Percentiles rank a stretch among this genome's conserved stretches.
Conservation (phyloP, 2,329 filamentous ascomycete genomes). For the Verticillium tricorpus region DNA sequence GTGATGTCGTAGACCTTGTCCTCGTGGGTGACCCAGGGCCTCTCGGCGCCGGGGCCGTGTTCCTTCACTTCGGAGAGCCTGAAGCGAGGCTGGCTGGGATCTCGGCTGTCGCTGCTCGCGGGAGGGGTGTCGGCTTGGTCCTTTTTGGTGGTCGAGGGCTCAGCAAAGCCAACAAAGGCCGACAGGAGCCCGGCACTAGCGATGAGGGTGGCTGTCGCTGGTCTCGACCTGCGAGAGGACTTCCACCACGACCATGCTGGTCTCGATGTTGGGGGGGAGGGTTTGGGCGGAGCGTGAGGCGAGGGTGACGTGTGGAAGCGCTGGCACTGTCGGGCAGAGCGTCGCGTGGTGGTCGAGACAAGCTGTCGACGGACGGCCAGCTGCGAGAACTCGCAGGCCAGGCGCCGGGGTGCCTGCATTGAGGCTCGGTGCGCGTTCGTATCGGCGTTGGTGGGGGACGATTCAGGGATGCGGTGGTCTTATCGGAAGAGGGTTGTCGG, state of each 20-base stretch:
- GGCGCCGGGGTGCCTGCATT: conserved; percentile 12
- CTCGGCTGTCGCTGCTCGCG: conserved; percentile 21
- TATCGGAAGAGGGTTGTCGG: not conserved
- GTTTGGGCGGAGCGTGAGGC: not conserved
- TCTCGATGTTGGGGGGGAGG: not conserved
- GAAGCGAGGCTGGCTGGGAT: conserved; percentile 41
- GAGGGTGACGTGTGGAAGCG: not conserved
- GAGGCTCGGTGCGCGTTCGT: not conserved
- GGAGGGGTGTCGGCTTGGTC: conserved; percentile 8
- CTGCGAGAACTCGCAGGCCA: conserved; percentile 10
- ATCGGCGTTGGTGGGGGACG: not conserved
- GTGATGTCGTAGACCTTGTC: conserved; percentile 68
- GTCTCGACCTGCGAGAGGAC: conserved; percentile 3
- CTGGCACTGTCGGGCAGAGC: not conserved
- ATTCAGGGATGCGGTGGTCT: not conserved
- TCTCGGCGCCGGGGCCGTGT: conserved; percentile 45
- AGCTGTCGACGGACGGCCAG: conserved; percentile 1
- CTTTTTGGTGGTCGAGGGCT: not conserved
- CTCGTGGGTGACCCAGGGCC: conserved; percentile 60
- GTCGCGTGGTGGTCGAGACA: not conserved
- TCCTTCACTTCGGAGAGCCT: conserved; percentile 46
- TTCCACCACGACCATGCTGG: not conserved
- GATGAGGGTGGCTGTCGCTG: conserved; percentile 8
- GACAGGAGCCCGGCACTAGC: conserved; percentile 13
- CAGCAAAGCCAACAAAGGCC: conserved; percentile 6